Base-by-base conservation (phyloP, 176 grass and related monocot genomes). In the Triticum dicoccoides region DNA sequence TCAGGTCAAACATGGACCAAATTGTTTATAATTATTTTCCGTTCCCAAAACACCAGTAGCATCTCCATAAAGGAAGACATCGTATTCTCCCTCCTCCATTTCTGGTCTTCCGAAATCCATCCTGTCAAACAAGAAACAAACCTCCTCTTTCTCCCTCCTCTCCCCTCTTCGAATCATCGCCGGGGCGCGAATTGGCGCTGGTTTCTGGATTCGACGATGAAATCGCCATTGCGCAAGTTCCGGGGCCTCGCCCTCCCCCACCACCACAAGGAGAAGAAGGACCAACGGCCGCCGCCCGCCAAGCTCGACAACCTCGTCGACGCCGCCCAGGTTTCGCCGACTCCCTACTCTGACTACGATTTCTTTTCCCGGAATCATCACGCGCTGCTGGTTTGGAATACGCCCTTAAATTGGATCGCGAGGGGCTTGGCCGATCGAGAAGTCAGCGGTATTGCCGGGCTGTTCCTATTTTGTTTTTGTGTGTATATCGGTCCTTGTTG, bases 221-320 rank as follows among this genome's bases (percentile, higher is more conserved):
- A 98, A 82, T 94, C 97, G 34, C 92, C 97, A 81, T 81, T 98
- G 77, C 89, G 94, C 73, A 94, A 85, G 87, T 83, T 96, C 34
- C 89, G 90, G 75, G 92, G 75, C 20, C 84, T 98, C 65, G 76
- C 81, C 44, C 72, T 93, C 23, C 71, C 87, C 56, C 85, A 87
- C 51, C 79, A 89, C 62, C 83, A 77, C 69, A 79, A 68, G 68
- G 87, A 92, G 69, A 49, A 61, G 86, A 92, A 85, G 85, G 88
- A 85, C 76, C 84, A 81, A 30, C 84, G 69, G 11, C 86, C 77
- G 62, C 85, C 85, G 42, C 87, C 90, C 30, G 89, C 92, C 56
- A 91, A 94, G 87, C 88, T 93, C 79, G 97, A 99, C 85, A 90
- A 98, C 85, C 97, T 99, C 79, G 79, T 80, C 83, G 56, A 91